A percentile compares a stretch with the other conserved stretches of the same genome.
These are phyloP conservation scores for Luvunga scandens DNA, from an alignment of 345 rosid genomes.

Conservation along the genomic window DNA sequence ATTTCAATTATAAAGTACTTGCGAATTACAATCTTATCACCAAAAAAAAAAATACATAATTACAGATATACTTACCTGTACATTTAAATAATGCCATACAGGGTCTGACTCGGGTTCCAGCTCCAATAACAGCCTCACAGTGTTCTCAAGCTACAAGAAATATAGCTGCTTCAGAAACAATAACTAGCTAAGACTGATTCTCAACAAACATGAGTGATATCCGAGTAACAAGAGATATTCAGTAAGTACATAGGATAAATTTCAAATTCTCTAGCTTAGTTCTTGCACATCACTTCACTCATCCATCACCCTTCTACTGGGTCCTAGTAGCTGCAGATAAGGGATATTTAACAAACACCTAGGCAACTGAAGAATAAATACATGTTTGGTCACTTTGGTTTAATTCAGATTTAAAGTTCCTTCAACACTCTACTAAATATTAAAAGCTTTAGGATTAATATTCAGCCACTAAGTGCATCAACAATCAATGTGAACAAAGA, in stretches of 20 bases:
- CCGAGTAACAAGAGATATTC: background rate
- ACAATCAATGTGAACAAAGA: background rate
- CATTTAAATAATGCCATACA: conserved; percentile 91
- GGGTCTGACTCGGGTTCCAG: conserved; percentile 98
- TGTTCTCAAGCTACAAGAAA: conserved; percentile 82
- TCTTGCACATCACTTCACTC: background rate
- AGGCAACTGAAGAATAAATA: conserved; percentile 2
- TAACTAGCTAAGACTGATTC: background rate
- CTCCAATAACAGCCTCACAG: conserved; percentile 92
- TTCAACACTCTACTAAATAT: background rate
- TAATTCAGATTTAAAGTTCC: background rate
- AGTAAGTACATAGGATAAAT: background rate
- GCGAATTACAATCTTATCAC: background rate
- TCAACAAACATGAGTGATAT: background rate
- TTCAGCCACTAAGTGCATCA: conserved; percentile 1
- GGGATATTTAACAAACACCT: background rate
- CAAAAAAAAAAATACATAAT: background rate
- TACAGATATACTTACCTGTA: conserved; percentile 62
- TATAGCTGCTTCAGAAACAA: conserved; percentile 9
- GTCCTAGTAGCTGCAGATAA: background rate
- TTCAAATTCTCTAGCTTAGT: background rate
- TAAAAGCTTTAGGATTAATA: background rate
- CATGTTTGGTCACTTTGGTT: background rate
- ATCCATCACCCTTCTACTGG: background rate
- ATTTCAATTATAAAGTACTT: background rate